Base-by-base conservation (phyloP, 179 eudicot species). In the Spergularia azorica region DNA sequence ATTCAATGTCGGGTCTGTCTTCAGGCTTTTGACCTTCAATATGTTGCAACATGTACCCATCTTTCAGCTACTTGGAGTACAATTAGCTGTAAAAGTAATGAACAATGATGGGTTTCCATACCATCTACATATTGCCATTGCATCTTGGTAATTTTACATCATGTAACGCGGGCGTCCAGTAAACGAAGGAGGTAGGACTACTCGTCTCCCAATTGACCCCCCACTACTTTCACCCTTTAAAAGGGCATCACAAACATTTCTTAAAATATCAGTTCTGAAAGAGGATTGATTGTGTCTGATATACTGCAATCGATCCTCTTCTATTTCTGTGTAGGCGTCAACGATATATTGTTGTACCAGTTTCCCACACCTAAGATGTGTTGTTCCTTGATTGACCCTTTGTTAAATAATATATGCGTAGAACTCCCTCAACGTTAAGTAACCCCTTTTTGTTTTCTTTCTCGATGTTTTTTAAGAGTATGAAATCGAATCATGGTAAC, bases 61-160 rank as follows among this genome's bases (percentile, higher is more conserved):
- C 15, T 16, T 77, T 59, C 5, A 18, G 48, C 74, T 68, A 77
- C 18, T 60, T 77, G 0, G 74, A 50, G 3, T n/a, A n/a, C n/a
- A n/a, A n/a, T 77, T 69, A 32, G 74, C 52, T 15, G 60, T 68
- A 10, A 76, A 71, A 2, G 74, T 71, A n/a, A 56, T 57, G 9
- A 76, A 76, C 4, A 67, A 14, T 26, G 59, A 20, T 7, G 74
- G 74, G 36, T 51, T 32, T 0, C 63, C 70, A 63, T 17, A 26
- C 32, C 32, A 26, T 26, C 32, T 26, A 2, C 32, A 26, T 26
- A 26, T 26, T 0, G 32, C 32, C 68, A 77, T 50, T 2, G 70
- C 80, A 26, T 77, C 68, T 9, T 76, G 73, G 12, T 68, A 76
- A 16, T 69, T 67, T 59, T 76, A 58, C 1, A 69, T 7, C 79